These are phyloP conservation scores for Mucor saturninus DNA, from an alignment of 371 early-diverging fungal species.

Conservation along the genomic window DNA sequence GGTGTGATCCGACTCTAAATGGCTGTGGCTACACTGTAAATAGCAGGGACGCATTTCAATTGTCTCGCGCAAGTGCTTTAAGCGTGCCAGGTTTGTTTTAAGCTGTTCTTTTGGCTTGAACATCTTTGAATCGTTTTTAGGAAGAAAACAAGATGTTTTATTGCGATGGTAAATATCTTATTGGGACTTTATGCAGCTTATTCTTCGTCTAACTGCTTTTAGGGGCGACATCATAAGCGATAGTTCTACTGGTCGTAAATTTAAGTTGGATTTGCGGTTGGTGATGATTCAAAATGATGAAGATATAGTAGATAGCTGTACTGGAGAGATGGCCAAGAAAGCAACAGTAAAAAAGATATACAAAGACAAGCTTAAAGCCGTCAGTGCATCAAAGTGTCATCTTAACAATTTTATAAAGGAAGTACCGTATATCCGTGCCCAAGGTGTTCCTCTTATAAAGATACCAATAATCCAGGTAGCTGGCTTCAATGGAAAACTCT, in stretches of 20 bases:
- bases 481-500: constrained; percentile 23
- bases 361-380: constrained; percentile 24
- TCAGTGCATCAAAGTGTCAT: constrained; percentile 24
- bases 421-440: constrained; percentile 20
- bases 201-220: constrained; percentile 22
- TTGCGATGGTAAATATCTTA: constrained; percentile 29
- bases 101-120: constrained; percentile 26
- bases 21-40: too few species aligned
- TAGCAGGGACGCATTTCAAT: too few species aligned
- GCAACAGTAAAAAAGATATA: constrained; percentile 25
- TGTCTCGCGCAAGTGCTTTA: too few species aligned
- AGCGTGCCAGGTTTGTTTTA: constrained; percentile 18
- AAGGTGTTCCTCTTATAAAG: constrained; percentile 26
- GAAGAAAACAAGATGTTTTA: constrained; percentile 20
- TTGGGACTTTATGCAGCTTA: constrained; percentile 23
- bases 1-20: too few species aligned
- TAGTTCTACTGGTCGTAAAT: constrained; percentile 19
- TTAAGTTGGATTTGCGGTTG: constrained; percentile 23
- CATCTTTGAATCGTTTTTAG: constrained; percentile 27
- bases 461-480: constrained; percentile 22
- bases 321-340: constrained; percentile 24
- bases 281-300: constrained; percentile 23
- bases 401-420: constrained; percentile 28
- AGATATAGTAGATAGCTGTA: constrained; percentile 21
- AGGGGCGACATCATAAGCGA: constrained; percentile 23